Evolutionary conservation across 345 rosid species (phyloP), one percentile per base, ranked within the genome.

Genomic region (Lumnitzera littorea): DNA sequence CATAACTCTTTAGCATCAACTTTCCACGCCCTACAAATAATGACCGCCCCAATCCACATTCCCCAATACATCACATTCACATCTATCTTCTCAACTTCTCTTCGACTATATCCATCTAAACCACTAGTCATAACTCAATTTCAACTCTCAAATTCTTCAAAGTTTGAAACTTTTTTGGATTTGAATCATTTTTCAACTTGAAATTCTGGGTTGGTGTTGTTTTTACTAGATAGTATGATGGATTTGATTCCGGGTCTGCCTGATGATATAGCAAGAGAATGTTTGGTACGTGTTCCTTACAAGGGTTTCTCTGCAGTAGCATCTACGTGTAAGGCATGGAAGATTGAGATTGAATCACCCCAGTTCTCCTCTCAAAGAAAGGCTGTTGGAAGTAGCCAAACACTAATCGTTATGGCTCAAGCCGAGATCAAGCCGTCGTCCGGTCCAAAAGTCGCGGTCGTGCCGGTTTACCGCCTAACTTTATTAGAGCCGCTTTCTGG

Each of bases 241-340:
- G 91, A 79, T 24, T 55, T 86, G 56, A 80, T 86, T 17, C 92
- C 91, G 0, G 77, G 82, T 29, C 82, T 89, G 46, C 91, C 91
- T 2, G 48, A 83, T 24, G 95, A 86, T 43, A 49, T 82, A 5
- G 87, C 84, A 11, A 84, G 82, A 2, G 79, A 82, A 60, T 86
- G 91, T 66, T 73, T 89, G 25, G 62, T 81, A 17, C 87, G 89
- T 15, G 58, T 84, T 2, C 51, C 69, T 0, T 81, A 78, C 71
- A 55, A 62, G n/a, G 75, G 76, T 13, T 72, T 86, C 61, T 57
- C 86, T 0, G 13, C 56, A 0, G 77, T 74, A 10, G 62, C 79
- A 12, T 76, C 91, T 12, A 76, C 79, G 2, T 82, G 86, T 71
- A 89, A 67, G 68, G 51, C 31, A 12, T 89, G 96, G 96, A 82